Evolutionary conservation across 1,139 yeast genomes (phyloP), one percentile per base, ranked within the genome.

Genomic region (Pneumocystis canis): DNA sequence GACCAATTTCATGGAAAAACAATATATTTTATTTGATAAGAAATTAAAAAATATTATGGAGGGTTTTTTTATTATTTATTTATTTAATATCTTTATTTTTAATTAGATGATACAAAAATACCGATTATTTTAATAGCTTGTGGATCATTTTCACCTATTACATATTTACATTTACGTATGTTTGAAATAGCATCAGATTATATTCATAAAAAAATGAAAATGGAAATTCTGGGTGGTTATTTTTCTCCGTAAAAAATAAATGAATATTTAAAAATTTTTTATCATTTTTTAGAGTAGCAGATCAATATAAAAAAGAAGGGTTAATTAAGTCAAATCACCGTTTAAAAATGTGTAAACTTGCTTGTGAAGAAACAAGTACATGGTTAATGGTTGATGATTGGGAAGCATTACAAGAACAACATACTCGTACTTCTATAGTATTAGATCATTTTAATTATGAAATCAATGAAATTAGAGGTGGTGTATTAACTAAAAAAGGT

Each of bases 361-460:
- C 97, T 0, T 90, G 98, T 74, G 98, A 92, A 72, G 81, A 98
- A 71, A 92, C 99, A 0, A 84, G 94, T 3, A 84, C 94, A 33
- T 92, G 99, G 97, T 79, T 94, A 60, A 94, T 92, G 97, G 98
- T 92, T 31, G 99, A 92, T 74, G 97, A 97, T 0, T 92, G 99
- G 99, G 99, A 92, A 74, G 86, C 95, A 6, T 78, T 92, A 66
- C 98, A 94, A 73, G 88, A 89, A 0, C 81, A 83, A 61, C 94
- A 94, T 73, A 89, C 96, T 33, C 80, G 98, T 68, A 92, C 99
- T 0, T 97, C 98, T 1, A 80, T 89, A 63, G 99, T 92, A 5
- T 80, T 92, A 72, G 98, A 92, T 74, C 99, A 92, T 74, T 92
- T 92, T 75, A 92, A 92, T 74, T 89, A 90, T 71, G 98, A 94